Percentiles rank a stretch among this genome's conserved stretches.
Evolutionary conservation across 768 basidiomycete species (phyloP).

Genomic region (Pisolithus albus): DNA sequence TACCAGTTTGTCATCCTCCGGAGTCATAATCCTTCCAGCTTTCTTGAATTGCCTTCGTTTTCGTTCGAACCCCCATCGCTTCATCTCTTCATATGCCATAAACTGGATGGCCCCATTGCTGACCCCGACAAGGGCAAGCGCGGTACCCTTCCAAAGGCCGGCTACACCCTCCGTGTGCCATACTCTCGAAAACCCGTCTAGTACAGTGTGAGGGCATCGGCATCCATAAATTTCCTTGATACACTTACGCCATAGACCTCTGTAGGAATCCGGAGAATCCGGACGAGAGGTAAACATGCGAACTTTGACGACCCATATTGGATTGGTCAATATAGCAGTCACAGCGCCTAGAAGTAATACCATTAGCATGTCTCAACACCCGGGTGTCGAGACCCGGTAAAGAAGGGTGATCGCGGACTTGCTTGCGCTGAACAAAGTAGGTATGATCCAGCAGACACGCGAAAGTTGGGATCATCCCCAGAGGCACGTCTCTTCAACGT

Average conservation of each 20-base stretch:
- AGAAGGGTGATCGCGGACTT: slow-evolving; percentile 56
- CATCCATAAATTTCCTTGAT: not conserved
- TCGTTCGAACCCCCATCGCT: slow-evolving; percentile 77
- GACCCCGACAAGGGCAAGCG: slow-evolving; percentile 85
- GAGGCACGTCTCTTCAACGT: slow-evolving; percentile 81
- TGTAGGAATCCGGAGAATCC: slow-evolving; percentile 66
- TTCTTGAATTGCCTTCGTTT: slow-evolving; percentile 59
- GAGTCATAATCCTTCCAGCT: slow-evolving; percentile 57
- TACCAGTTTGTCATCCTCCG: slow-evolving; percentile 82
- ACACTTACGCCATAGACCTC: slow-evolving; percentile 62
- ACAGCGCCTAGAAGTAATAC: slow-evolving; percentile 60
- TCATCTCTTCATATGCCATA: slow-evolving; percentile 95
- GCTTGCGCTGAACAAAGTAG: slow-evolving; percentile 91
- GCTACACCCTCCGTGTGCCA: slow-evolving; percentile 63
- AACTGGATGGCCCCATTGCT: slow-evolving; percentile 95
- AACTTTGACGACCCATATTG: slow-evolving; percentile 96
- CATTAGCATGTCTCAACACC: slow-evolving; percentile 9
- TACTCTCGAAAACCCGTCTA: slow-evolving; percentile 71
- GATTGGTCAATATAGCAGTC: slow-evolving; percentile 93
- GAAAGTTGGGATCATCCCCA: slow-evolving; percentile 55
- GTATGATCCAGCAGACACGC: slow-evolving; percentile 71
- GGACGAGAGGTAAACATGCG: slow-evolving; percentile 85
- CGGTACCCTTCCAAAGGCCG: slow-evolving; percentile 84
- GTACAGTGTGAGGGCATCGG: not conserved
- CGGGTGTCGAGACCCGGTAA: not conserved